Evolutionary conservation across 345 rosid genomes (phyloP).

Genomic region (Corchorus olitorius): DNA sequence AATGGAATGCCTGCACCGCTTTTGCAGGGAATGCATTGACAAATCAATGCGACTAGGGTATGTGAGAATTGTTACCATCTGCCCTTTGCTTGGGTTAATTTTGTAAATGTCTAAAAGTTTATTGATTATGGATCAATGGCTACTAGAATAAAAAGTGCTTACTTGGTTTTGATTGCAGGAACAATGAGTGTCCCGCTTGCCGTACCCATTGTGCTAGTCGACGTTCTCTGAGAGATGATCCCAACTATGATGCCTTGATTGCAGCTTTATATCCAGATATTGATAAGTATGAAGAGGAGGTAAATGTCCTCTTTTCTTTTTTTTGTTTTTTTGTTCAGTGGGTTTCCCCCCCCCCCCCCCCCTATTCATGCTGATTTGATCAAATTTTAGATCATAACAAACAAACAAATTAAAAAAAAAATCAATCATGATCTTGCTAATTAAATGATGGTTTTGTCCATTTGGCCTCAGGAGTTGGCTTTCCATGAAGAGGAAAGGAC

Average conservation of each 20-base stretch:
- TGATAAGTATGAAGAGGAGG: slow-evolving; percentile 82
- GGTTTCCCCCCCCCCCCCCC: no score
- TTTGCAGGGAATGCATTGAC: slow-evolving; percentile 95
- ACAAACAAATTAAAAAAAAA: no score
- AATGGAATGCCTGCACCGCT: slow-evolving; percentile 95
- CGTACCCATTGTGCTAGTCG: slow-evolving; percentile 98
- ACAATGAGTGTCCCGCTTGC: slow-evolving; percentile 97
- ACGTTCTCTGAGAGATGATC: slow-evolving; percentile 95
- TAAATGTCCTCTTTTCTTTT: slow-evolving; percentile 29
- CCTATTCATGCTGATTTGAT: neutral
- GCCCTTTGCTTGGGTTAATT: slow-evolving; percentile 19
- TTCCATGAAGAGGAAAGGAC: slow-evolving; percentile 83
- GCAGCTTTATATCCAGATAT: slow-evolving; percentile 79
- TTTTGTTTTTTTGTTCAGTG: no score
- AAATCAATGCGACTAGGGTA: slow-evolving; percentile 98
- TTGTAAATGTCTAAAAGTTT: slow-evolving; percentile 17
- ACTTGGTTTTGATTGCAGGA: slow-evolving; percentile 51
- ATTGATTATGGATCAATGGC: neutral
- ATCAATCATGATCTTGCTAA: neutral
- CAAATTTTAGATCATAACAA: neutral
- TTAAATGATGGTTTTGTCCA: slow-evolving; percentile 19
- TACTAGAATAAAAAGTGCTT: neutral
- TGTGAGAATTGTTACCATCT: slow-evolving; percentile 21
- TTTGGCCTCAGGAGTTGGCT: slow-evolving; percentile 66
- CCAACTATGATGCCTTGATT: slow-evolving; percentile 85